A percentile compares a stretch with the other conserved stretches of the same genome.
phyloP scores from a whole-genome alignment of 169 alveolate genomes.

The Sarcocystis neurona region DNA sequence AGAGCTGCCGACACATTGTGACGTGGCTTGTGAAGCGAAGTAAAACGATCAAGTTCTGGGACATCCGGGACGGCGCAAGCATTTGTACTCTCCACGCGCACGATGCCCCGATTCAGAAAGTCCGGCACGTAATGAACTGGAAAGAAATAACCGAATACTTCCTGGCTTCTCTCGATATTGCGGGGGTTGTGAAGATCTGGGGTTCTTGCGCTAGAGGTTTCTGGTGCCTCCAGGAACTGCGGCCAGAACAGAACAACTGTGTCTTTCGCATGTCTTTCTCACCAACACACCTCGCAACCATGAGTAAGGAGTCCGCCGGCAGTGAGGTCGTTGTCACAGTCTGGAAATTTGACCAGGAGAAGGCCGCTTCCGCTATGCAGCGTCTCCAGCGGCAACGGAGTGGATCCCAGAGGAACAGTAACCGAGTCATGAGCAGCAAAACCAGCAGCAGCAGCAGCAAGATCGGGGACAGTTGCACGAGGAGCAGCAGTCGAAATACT shows the following conservation, averaged over 20 bases:
- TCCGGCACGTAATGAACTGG: constrained; percentile 32
- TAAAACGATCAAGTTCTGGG: not conserved
- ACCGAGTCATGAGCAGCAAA: too few relatives aligned
- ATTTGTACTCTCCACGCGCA: not conserved
- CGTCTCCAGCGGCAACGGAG: too few relatives aligned
- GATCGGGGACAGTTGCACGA: too few relatives aligned
- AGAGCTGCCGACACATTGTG: constrained; percentile 9
- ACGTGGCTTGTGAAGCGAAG: constrained; percentile 3
- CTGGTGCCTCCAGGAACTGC: not conserved
- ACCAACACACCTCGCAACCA: not conserved
- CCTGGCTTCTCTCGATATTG: constrained; percentile 22
- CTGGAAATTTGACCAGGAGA: not conserved
- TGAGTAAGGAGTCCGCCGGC: constrained; percentile 6
- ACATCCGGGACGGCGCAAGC: not conserved
- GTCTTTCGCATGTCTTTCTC: constrained; percentile 18
- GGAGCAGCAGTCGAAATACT: too few relatives aligned
- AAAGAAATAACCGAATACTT: not conserved
- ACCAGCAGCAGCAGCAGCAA: too few relatives aligned
- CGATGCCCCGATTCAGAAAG: constrained; percentile 10
- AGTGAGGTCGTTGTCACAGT: not conserved
- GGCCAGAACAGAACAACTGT: not conserved
- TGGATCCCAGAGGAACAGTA: too few relatives aligned
- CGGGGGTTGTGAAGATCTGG: not conserved
- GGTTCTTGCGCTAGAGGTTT: not conserved
- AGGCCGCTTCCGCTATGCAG: not conserved